Evolutionary conservation across 1,139 yeast genomes (phyloP).

Genomic region (Debaryomyces robertsiae): DNA sequence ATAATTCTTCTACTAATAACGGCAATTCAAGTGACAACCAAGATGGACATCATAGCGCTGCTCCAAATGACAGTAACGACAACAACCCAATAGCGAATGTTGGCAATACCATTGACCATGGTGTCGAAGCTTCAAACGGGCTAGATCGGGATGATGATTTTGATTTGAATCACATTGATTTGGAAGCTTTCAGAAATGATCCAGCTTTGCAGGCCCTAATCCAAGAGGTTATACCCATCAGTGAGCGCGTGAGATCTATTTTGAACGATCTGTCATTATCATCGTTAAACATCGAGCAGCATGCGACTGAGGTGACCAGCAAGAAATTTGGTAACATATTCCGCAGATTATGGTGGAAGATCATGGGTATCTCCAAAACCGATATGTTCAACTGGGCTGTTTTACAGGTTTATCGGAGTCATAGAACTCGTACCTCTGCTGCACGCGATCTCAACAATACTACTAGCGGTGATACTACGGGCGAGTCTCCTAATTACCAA

Average conservation of each 20-base stretch:
- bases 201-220: slow-evolving; percentile 42
- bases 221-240: slow-evolving; percentile 43
- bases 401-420: slow-evolving; percentile 32
- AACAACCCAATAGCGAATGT: neutral
- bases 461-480: neutral
- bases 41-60: slow-evolving; percentile 8
- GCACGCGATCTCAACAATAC: neutral
- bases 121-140: neutral
- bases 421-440: neutral
- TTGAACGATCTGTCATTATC: slow-evolving; percentile 30
- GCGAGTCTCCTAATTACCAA: neutral
- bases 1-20: no score
- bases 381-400: slow-evolving; percentile 59
- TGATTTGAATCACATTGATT: slow-evolving; percentile 36
- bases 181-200: slow-evolving; percentile 44
- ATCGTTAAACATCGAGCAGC: slow-evolving; percentile 41
- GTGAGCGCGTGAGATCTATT: slow-evolving; percentile 42
- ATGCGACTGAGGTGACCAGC: slow-evolving; percentile 43
- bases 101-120: slow-evolving; percentile 1
- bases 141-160: slow-evolving; percentile 12
- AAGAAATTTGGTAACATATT: slow-evolving; percentile 36
- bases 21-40: slow-evolving; percentile 5
- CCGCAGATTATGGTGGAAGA: slow-evolving; percentile 50
- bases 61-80: slow-evolving; percentile 1
- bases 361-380: slow-evolving; percentile 53